Percentiles rank a stretch among this genome's conserved stretches.
These are phyloP conservation scores for Glycyrrhiza uralensis DNA, from an alignment of 306 rosid species.

Conservation along the genomic window DNA sequence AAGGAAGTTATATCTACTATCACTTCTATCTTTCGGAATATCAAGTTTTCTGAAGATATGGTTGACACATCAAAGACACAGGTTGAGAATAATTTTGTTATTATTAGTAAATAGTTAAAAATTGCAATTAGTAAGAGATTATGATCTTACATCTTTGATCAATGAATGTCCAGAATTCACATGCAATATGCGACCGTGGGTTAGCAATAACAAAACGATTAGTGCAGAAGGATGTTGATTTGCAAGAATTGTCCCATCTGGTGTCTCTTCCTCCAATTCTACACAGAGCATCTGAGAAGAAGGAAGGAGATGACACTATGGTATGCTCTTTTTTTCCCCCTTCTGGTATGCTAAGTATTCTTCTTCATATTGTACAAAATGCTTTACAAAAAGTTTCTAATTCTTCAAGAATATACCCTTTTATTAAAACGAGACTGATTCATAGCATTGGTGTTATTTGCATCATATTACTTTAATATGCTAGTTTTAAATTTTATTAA, in stretches of 20 bases:
- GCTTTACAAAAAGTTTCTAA: not conserved
- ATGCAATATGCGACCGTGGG: conserved; percentile 92
- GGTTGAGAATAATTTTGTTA: conserved; percentile 45
- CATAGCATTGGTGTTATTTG: not conserved
- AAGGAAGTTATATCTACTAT: conserved; percentile 59
- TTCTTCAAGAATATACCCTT: conserved; percentile 7
- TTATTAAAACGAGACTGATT: conserved; percentile 2
- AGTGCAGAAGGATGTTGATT: conserved; percentile 57
- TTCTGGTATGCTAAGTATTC: too few species aligned
- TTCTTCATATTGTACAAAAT: not conserved
- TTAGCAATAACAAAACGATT: conserved; percentile 68
- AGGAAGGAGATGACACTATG: conserved; percentile 65
- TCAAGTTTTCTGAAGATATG: conserved; percentile 76
- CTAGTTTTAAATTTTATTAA: not conserved
- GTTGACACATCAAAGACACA: conserved; percentile 72
- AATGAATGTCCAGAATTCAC: conserved; percentile 65
- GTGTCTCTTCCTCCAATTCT: conserved; percentile 68
- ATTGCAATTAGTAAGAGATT: conserved; percentile 2
- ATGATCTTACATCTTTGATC: conserved; percentile 32
- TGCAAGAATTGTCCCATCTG: conserved; percentile 46
- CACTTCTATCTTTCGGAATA: conserved; percentile 61
- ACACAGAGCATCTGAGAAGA: conserved; percentile 65
- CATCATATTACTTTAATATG: not conserved
- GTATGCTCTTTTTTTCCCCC: conserved; percentile 50
- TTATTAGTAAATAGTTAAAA: not conserved